Evolutionary conservation across 2,329 filamentous ascomycete species (phyloP).

Genomic region (Parasarocladium wereldwijsianum): DNA sequence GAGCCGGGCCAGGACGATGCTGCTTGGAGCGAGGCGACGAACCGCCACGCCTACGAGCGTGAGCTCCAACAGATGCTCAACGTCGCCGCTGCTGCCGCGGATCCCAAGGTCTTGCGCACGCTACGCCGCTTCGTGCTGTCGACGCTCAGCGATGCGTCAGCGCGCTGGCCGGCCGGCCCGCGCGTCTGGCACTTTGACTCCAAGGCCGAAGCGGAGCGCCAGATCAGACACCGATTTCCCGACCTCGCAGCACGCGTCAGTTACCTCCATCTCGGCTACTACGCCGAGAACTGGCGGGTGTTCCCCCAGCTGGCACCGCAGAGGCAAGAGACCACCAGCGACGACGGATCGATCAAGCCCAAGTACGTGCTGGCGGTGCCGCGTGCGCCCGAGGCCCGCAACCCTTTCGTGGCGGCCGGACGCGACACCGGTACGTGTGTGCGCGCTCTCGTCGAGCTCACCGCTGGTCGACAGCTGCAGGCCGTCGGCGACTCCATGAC

Average conservation of each 20-base stretch:
- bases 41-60: slow-evolving; percentile 8
- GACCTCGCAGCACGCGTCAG: slow-evolving; percentile 7
- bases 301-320: slow-evolving; percentile 5
- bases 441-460: too few relatives aligned
- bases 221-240: slow-evolving; percentile 5
- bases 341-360: too few relatives aligned
- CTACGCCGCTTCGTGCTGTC: slow-evolving; percentile 28
- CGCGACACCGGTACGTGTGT: too few relatives aligned
- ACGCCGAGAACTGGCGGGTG: slow-evolving; percentile 7
- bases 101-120: slow-evolving; percentile 6
- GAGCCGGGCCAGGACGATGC: slow-evolving; percentile 2
- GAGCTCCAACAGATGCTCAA: slow-evolving; percentile 9
- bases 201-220: slow-evolving; percentile 26
- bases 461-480: too few relatives aligned
- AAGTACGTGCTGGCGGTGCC: too few relatives aligned
- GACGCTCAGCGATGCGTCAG: slow-evolving; percentile 26
- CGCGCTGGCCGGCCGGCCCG: slow-evolving; percentile 23
- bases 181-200: slow-evolving; percentile 31
- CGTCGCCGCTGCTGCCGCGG: slow-evolving; percentile 7
- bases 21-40: slow-evolving; percentile 5
- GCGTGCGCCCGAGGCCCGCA: too few relatives aligned
- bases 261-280: slow-evolving; percentile 7
- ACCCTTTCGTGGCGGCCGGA: too few relatives aligned
- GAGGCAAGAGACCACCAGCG: too few relatives aligned
- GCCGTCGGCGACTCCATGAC: too few relatives aligned